These are phyloP conservation scores for Lomentospora prolificans DNA, from an alignment of 2,329 filamentous ascomycete species.

Conservation along the genomic window DNA sequence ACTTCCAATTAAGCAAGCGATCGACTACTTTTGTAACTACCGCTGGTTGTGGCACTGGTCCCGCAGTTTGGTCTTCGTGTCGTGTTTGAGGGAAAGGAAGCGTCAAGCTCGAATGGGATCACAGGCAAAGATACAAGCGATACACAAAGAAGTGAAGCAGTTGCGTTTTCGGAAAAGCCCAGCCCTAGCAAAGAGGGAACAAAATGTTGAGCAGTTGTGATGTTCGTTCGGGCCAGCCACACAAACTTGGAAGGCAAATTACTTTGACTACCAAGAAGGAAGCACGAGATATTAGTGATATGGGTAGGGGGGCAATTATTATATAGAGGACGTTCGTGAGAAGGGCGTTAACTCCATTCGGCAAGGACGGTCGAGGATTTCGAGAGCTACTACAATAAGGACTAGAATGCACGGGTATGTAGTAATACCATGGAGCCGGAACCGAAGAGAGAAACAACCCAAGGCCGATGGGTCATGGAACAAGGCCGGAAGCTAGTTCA, in stretches of 20 bases:
- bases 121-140: not conserved
- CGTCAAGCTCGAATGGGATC: not conserved
- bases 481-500: not conserved
- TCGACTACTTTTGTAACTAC: not conserved
- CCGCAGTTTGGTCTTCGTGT: not conserved
- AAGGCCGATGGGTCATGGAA: not conserved
- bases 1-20: not conserved
- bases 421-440: no score
- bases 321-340: not conserved
- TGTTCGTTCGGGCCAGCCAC: not conserved
- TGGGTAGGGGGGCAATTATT: not conserved
- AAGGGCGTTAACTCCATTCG: not conserved
- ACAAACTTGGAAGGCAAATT: not conserved
- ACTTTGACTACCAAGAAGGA: not conserved
- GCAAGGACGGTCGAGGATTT: no score
- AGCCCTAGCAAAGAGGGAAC: constrained; percentile 10
- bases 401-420: no score
- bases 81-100: not conserved
- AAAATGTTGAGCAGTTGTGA: not conserved
- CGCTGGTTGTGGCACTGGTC: not conserved
- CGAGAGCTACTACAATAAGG: not conserved
- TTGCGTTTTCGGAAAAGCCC: constrained; percentile 10
- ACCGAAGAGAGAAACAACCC: not conserved
- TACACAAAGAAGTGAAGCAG: constrained; percentile 6
- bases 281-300: not conserved